Percentiles rank a stretch among this genome's conserved stretches.
Evolutionary conservation across 75 land plant genomes (phyloP).

Genomic region (Picea glauca): DNA sequence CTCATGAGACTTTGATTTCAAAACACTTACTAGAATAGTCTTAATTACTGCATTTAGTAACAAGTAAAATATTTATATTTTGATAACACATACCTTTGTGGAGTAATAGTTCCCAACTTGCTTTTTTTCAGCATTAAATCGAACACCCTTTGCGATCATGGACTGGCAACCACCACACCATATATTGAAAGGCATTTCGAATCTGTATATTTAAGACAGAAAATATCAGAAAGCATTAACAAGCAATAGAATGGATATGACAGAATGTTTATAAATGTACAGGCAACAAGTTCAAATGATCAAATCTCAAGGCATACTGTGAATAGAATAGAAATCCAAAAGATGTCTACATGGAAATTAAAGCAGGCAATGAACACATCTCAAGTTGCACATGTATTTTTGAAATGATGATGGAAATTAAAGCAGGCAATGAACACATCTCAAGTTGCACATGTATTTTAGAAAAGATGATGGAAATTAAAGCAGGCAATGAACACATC

Average conservation of each 20-base stretch:
- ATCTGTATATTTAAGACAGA: conserved; percentile 29
- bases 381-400: too few species aligned
- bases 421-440: too few species aligned
- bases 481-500: too few species aligned
- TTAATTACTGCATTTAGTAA: not conserved
- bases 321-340: not conserved
- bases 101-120: conserved; percentile 99
- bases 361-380: too few species aligned
- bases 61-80: not conserved
- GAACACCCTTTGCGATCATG: conserved; percentile 99
- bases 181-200: conserved; percentile 98
- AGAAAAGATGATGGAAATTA: too few species aligned
- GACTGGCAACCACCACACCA: conserved; percentile 99
- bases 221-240: not conserved
- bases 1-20: too few species aligned
- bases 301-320: not conserved
- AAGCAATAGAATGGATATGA: not conserved
- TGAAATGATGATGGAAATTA: too few species aligned
- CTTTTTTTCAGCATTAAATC: conserved; percentile 99
- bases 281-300: not conserved
- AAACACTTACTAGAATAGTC: not conserved
- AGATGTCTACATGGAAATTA: not conserved
- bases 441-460: too few species aligned
- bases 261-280: not conserved
- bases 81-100: conserved; percentile 63